Evolutionary conservation across 768 basidiomycete genomes (phyloP), one percentile per base, ranked within the genome.

Genomic region (Rhizopogon vesiculosus): DNA sequence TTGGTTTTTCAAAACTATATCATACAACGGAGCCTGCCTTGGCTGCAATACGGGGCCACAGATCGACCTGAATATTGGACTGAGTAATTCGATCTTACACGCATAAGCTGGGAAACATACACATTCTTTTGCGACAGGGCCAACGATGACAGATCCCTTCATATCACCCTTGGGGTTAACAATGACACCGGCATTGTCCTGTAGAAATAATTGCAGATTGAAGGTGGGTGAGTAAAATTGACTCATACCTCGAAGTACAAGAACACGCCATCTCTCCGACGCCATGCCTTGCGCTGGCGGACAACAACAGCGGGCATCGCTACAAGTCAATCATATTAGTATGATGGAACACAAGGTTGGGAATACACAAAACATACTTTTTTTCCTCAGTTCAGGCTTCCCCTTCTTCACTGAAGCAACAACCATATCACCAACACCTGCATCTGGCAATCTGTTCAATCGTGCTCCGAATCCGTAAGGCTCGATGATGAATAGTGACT

Each of bases 151-250:
- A 51, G 92, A 95, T 49, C 96, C 96, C 82, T 99, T 99, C 97
- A 99, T 99, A 80, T 99, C 97, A 66, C 96, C 96, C 83, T 98
- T 98, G 69, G 91, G 89, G 80, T 97, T 98, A 66, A 98, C 93
- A 59, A 96, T 96, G 54, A 96, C 94, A 73, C 94, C 93, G 42
- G 93, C 94, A 70, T 95, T 95, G 75, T 96, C 93, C 88, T 88
- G 41, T 25, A 10, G 2, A 43, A 31, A 28, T 31, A 9, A 10
- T 54, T 28, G 18, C 18, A 54, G 53, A 55, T 39, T 2, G 35
- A 10, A 19, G 41, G 16, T 33, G 33, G 7, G 31, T n/a, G 13
- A 18, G 33, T 9, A 25, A 25, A 18, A 15, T 16, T 16, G 48
- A 13, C 7, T 69, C 80, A 44, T 54, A 86, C 88, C 83, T 96